Percentiles rank a stretch among this genome's conserved stretches.
These are phyloP conservation scores for Sporothrix pseudoabietina DNA, from an alignment of 2,329 filamentous ascomycete species.

Conservation along the genomic window DNA sequence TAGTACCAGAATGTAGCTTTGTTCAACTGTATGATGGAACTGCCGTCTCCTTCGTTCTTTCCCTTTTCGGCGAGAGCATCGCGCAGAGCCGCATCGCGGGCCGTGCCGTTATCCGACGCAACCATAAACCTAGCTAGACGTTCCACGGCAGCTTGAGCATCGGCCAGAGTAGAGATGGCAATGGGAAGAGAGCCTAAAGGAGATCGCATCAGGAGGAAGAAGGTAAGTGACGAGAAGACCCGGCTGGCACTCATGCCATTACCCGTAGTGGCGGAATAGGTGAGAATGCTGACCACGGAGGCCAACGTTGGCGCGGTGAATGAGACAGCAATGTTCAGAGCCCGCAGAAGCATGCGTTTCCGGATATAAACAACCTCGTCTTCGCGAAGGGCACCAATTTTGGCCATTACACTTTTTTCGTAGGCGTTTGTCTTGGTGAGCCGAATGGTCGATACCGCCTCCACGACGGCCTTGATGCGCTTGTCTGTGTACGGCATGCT, in stretches of 20 bases:
- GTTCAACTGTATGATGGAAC: slow-evolving; percentile 29
- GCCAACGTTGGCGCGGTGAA: slow-evolving; percentile 38
- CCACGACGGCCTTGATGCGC: slow-evolving; percentile 37
- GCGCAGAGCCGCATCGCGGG: slow-evolving; percentile 20
- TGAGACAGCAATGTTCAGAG: slow-evolving; percentile 37
- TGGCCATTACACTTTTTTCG: slow-evolving; percentile 36
- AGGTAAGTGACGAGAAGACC: slow-evolving; percentile 36
- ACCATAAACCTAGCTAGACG: slow-evolving; percentile 36
- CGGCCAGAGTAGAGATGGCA: slow-evolving; percentile 37
- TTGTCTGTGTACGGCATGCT: slow-evolving; percentile 39
- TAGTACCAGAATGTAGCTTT: slow-evolving; percentile 35
- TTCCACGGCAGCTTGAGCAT: slow-evolving; percentile 36
- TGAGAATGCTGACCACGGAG: slow-evolving; percentile 37
- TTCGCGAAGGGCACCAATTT: slow-evolving; percentile 35
- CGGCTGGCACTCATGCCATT: slow-evolving; percentile 31
- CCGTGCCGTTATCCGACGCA: slow-evolving; percentile 29
- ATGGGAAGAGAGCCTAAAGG: slow-evolving; percentile 35
- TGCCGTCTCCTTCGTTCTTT: background rate
- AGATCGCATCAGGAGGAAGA: slow-evolving; percentile 37
- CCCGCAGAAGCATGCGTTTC: slow-evolving; percentile 38
- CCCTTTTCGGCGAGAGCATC: slow-evolving; percentile 22
- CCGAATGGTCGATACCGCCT: slow-evolving; percentile 38
- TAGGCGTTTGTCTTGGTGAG: slow-evolving; percentile 39
- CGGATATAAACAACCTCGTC: slow-evolving; percentile 38
- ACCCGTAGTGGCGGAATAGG: slow-evolving; percentile 32